A percentile compares a stretch with the other conserved stretches of the same genome.
phyloP scores from a whole-genome alignment of 2,329 filamentous ascomycete species.

The Incumbomyces lentus region DNA sequence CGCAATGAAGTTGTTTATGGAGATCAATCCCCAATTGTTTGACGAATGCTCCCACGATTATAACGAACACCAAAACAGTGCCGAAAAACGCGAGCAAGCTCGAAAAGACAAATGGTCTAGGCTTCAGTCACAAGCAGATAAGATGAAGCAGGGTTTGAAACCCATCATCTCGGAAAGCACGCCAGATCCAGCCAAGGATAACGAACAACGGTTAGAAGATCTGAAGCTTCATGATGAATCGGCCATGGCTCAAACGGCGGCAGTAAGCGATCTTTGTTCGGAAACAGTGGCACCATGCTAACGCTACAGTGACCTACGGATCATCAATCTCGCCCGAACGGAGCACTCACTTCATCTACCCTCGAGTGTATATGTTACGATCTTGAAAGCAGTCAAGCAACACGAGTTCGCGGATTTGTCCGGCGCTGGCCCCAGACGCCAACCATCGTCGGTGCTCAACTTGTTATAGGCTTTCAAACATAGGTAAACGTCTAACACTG shows the following conservation, averaged over 20 bases:
- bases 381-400: no score
- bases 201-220: conserved; percentile 77
- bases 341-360: no score
- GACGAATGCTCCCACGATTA: conserved; percentile 98
- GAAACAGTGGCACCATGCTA: no score
- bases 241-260: conserved; percentile 42
- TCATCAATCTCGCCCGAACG: no score
- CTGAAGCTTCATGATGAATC: conserved; percentile 76
- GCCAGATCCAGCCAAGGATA: conserved; percentile 48
- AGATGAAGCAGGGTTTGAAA: conserved; percentile 45
- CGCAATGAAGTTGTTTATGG: conserved; percentile 99
- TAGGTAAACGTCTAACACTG: no score
- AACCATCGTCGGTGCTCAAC: no score
- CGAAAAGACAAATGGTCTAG: conserved; percentile 85
- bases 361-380: no score
- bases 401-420: no score
- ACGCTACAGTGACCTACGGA: no score
- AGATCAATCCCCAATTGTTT: conserved; percentile 96
- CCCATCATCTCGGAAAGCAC: conserved; percentile 42
- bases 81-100: conserved; percentile 69
- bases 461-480: no score
- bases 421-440: no score
- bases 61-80: conserved; percentile 88
- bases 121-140: conserved; percentile 68
- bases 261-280: conserved; percentile 20